Conservation (phyloP, 2,329 filamentous ascomycete species). For the Delphinella strobiligena region DNA sequence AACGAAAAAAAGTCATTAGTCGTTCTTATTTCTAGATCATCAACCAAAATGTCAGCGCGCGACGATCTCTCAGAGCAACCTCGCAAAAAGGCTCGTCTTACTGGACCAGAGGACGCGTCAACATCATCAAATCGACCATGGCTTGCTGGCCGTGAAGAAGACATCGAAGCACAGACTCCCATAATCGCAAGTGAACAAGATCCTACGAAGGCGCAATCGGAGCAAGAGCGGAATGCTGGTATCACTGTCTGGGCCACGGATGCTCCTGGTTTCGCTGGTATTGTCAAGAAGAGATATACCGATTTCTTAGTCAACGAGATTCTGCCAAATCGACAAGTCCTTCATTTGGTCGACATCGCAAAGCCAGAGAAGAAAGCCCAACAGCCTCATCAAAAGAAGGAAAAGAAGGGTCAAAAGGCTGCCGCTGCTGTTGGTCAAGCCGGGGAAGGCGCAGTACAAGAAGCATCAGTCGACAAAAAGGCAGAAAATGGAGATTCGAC, state of each 20-base stretch:
- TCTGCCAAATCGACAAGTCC: constrained; percentile 57
- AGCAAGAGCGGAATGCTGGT: constrained; percentile 38
- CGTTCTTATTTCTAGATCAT: background rate
- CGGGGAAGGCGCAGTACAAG: constrained; percentile 3
- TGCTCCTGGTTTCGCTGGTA: constrained; percentile 48
- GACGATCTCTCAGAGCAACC: constrained; percentile 4
- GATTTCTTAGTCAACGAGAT: constrained; percentile 94
- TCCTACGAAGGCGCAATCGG: constrained; percentile 15
- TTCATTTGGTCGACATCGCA: constrained; percentile 51
- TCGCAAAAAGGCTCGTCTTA: constrained; percentile 7
- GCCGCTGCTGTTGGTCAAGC: constrained; percentile 4
- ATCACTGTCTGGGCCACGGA: constrained; percentile 53
- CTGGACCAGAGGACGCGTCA: constrained; percentile 3
- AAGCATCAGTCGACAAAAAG: constrained; percentile 8
- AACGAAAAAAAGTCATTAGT: background rate
- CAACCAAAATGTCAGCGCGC: background rate
- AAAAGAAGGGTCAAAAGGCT: background rate
- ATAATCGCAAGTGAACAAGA: background rate
- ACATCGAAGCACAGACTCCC: too few species aligned
- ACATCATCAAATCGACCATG: too few species aligned
- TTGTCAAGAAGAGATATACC: constrained; percentile 68
- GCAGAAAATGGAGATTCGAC: constrained; percentile 2
- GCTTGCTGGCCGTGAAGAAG: background rate
- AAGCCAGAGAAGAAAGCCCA: constrained; percentile 11
- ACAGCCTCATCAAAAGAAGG: background rate